These are phyloP conservation scores for Pythium phragmitis DNA, from an alignment of 352 stramenopile species.

Conservation along the genomic window DNA sequence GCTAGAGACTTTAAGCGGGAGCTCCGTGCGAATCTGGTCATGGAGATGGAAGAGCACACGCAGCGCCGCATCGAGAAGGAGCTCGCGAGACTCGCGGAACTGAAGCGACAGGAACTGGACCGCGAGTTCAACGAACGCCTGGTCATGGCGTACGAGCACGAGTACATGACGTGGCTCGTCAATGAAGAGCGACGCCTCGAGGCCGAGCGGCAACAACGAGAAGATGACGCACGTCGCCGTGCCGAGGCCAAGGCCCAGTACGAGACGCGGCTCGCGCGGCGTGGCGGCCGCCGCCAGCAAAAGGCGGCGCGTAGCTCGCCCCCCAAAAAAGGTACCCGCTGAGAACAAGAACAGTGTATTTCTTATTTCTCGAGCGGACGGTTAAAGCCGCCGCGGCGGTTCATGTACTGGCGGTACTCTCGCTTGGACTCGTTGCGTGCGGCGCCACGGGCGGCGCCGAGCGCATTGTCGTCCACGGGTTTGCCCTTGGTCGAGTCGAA, in stretches of 20 bases:
- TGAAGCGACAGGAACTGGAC: conserved; percentile 35
- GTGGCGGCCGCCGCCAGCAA: conserved; percentile 55
- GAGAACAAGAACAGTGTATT: not conserved
- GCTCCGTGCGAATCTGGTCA: conserved; percentile 51
- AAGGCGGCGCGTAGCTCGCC: conserved; percentile 20
- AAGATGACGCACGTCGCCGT: conserved; percentile 40
- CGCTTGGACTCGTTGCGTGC: conserved; percentile 89
- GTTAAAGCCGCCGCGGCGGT: conserved; percentile 95
- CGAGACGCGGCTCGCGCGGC: conserved; percentile 49
- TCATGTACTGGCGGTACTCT: conserved; percentile 98
- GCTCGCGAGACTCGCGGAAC: conserved; percentile 37
- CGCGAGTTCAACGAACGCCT: conserved; percentile 53
- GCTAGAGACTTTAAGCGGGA: conserved; percentile 61
- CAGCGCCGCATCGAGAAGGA: conserved; percentile 56
- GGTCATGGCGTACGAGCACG: conserved; percentile 73
- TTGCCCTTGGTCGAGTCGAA: conserved; percentile 95
- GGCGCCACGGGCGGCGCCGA: conserved; percentile 72
- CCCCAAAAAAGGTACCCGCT: conserved; percentile 1
- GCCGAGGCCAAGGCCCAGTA: conserved; percentile 54
- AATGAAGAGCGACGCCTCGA: conserved; percentile 49
- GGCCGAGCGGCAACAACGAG: conserved; percentile 32
- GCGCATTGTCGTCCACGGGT: conserved; percentile 91
- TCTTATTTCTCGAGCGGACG: conserved; percentile 72
- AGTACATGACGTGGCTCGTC: conserved; percentile 58
- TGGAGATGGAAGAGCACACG: conserved; percentile 60